Percentiles rank a stretch among this genome's conserved stretches.
These are phyloP conservation scores for Eucalyptus albens DNA, from an alignment of 345 rosid species.

Conservation along the genomic window DNA sequence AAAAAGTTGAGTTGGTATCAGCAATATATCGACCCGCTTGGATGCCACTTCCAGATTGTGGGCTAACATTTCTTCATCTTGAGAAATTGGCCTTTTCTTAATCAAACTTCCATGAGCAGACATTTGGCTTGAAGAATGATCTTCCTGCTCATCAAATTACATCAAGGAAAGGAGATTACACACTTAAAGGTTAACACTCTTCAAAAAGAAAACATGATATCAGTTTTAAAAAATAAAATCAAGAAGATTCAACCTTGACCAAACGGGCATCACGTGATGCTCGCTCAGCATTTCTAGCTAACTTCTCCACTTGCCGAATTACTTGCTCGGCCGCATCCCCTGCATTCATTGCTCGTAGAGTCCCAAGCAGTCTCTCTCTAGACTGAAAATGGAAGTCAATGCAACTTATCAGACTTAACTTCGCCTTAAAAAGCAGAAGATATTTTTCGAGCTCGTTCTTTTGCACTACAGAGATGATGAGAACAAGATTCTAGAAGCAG, in stretches of 20 bases:
- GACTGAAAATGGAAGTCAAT: constrained; percentile 35
- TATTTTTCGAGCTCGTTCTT: background rate
- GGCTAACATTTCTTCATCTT: constrained; percentile 45
- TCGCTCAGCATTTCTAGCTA: constrained; percentile 75
- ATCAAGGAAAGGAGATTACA: background rate
- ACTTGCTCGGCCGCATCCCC: constrained; percentile 96
- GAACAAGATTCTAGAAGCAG: background rate
- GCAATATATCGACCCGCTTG: constrained; percentile 51
- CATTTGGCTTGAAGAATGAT: constrained; percentile 46
- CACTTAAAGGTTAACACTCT: background rate
- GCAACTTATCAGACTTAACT: background rate
- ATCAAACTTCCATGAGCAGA: constrained; percentile 37
- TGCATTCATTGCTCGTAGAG: constrained; percentile 79
- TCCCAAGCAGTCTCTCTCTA: constrained; percentile 73
- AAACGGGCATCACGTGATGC: constrained; percentile 65
- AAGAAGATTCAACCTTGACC: constrained; percentile 34
- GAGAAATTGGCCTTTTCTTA: constrained; percentile 59
- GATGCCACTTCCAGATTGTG: constrained; percentile 45
- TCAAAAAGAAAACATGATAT: background rate
- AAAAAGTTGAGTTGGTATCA: constrained; percentile 14
- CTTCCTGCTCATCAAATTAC: constrained; percentile 37
- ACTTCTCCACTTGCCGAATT: constrained; percentile 88
- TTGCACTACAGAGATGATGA: background rate
- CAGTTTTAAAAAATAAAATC: background rate
- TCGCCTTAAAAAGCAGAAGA: background rate